Conservation (phyloP, 2,329 filamentous ascomycete genomes). For the Escovopsis sp. region DNA sequence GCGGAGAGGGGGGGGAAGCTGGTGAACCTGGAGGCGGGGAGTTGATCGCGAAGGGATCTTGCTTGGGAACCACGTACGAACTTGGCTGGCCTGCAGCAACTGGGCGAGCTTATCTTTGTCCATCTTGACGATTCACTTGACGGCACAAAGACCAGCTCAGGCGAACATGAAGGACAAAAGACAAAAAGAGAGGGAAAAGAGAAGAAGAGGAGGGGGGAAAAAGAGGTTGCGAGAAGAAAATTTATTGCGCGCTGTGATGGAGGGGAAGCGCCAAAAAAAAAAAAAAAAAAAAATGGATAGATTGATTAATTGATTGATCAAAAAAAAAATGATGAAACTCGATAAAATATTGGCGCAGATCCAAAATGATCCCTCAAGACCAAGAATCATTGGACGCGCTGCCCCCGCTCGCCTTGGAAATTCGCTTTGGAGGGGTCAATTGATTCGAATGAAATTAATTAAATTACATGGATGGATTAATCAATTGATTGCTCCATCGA, state of each 20-base stretch:
- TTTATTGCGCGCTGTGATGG: conserved; percentile 5
- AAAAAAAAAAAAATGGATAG: neutral
- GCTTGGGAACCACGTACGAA: conserved; percentile 47
- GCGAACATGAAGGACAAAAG: conserved; percentile 3
- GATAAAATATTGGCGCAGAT: no score
- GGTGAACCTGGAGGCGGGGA: neutral
- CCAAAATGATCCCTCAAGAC: no score
- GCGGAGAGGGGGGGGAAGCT: neutral
- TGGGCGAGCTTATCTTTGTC: conserved; percentile 61
- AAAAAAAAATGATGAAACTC: no score
- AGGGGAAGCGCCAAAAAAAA: conserved; percentile 9
- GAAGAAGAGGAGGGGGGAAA: neutral
- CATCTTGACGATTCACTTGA: conserved; percentile 17
- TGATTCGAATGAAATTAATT: no score
- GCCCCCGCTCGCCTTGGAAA: no score
- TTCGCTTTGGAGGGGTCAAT: no score
- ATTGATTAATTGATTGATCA: no score
- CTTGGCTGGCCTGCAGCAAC: conserved; percentile 75
- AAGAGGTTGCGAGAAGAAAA: conserved; percentile 6
- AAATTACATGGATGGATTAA: no score
- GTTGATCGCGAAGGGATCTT: neutral
- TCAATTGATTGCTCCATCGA: no score
- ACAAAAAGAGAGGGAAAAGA: conserved; percentile 4
- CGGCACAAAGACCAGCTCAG: conserved; percentile 13
- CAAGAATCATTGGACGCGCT: no score